Evolutionary conservation across 1,139 yeast genomes (phyloP).

Genomic region (Debaryomyces singareniensis): DNA sequence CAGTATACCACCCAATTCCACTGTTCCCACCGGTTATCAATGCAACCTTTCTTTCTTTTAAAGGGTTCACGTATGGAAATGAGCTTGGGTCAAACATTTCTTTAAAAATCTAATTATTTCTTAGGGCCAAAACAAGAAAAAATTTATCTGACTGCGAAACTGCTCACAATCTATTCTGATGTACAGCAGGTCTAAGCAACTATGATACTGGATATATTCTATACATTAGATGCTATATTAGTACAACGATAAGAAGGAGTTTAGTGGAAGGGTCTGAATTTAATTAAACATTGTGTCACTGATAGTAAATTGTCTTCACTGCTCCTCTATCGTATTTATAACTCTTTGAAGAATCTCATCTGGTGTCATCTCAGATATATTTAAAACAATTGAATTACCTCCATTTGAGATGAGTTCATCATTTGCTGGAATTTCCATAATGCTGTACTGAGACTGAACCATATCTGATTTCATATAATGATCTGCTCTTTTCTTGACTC

Average conservation of each 20-base stretch:
- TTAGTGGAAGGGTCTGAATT: too few species aligned
- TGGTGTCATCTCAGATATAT: conserved; percentile 36
- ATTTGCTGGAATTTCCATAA: conserved; percentile 62
- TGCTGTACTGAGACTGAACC: conserved; percentile 72
- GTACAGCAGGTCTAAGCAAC: too few species aligned
- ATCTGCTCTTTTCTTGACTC: conserved; percentile 57
- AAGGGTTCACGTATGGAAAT: conserved; percentile 29
- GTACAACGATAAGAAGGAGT: too few species aligned
- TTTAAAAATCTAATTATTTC: too few species aligned
- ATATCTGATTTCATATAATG: conserved; percentile 86
- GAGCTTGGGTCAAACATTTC: conserved; percentile 15
- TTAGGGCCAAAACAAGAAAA: too few species aligned
- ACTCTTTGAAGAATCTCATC: conserved; percentile 20
- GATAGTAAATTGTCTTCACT: too few species aligned
- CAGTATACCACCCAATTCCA: conserved; percentile 41
- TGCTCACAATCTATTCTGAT: too few species aligned
- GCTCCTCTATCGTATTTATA: too few species aligned
- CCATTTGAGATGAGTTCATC: conserved; percentile 32
- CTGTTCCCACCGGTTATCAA: conserved; percentile 41
- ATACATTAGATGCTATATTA: too few species aligned
- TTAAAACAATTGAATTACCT: conserved; percentile 31
- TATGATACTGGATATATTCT: too few species aligned
- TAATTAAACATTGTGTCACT: too few species aligned
- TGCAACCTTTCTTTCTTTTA: conserved; percentile 29
- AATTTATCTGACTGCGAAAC: too few species aligned